phyloP scores from a whole-genome alignment of 805 yeast species.

The Saccharomycopsis olivae region DNA sequence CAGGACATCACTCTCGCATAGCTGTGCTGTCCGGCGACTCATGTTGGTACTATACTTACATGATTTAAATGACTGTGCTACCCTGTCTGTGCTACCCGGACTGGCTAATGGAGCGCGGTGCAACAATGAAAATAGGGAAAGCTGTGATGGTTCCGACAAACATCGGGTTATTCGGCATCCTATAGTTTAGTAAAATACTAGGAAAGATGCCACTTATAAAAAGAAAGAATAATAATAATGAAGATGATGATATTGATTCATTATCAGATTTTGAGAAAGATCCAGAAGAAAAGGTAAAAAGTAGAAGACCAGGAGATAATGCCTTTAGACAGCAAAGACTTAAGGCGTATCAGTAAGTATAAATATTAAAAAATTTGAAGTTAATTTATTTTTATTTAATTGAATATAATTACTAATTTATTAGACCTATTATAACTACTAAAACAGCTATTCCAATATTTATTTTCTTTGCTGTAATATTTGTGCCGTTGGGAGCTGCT shows the following conservation, averaged over 20 bases:
- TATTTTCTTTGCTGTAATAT: slow-evolving; percentile 60
- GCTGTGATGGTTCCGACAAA: too few species aligned
- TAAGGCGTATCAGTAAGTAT: slow-evolving; percentile 41
- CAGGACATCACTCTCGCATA: too few species aligned
- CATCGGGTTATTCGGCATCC: too few species aligned
- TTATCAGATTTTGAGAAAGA: slow-evolving; percentile 12
- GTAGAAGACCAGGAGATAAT: slow-evolving; percentile 28
- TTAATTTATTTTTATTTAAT: too few species aligned
- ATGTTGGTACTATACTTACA: too few species aligned
- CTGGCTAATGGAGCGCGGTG: too few species aligned
- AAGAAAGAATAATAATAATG: slow-evolving; percentile 6
- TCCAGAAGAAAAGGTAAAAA: slow-evolving; percentile 5
- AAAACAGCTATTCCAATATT: slow-evolving; percentile 81
- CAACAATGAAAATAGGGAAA: too few species aligned
- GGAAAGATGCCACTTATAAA: slow-evolving; percentile 9
- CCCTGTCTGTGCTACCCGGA: too few species aligned
- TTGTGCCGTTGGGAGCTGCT: slow-evolving; percentile 88
- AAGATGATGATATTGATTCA: slow-evolving; percentile 8
- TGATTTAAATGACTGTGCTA: too few species aligned
- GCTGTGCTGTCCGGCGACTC: too few species aligned
- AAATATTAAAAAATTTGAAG: neutral
- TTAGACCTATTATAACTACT: slow-evolving; percentile 82
- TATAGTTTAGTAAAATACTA: too few species aligned
- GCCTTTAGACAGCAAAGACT: slow-evolving; percentile 68
- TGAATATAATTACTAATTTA: too few species aligned